Evolutionary conservation across 106 monocot genomes (phyloP).

Genomic region (Ottelia alismoides): DNA sequence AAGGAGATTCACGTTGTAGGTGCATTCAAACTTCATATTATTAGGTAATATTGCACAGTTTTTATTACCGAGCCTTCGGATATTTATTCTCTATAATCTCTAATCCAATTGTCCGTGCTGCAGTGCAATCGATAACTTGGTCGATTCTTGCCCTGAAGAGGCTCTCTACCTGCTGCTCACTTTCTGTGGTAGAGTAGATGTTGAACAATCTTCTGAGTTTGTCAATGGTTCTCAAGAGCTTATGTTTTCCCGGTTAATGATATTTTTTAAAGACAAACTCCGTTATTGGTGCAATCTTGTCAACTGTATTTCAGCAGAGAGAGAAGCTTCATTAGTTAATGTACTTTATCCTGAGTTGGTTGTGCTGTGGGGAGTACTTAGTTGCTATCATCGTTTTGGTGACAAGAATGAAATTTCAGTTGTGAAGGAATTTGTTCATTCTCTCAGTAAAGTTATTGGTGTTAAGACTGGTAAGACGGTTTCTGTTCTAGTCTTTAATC

Average conservation of each 20-base stretch:
- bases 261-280: conserved; percentile 40
- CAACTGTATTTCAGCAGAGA: conserved; percentile 1
- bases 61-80: too few species aligned
- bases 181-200: conserved; percentile 30
- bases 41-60: conserved; percentile 32
- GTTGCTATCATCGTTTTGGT: conserved; percentile 42
- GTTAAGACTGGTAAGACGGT: conserved; percentile 44
- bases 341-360: conserved; percentile 27
- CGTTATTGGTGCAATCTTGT: conserved; percentile 38
- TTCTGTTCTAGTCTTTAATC: too few species aligned
- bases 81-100: too few species aligned
- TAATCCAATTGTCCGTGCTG: conserved; percentile 3
- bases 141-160: conserved; percentile 45
- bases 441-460: conserved; percentile 31
- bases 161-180: conserved; percentile 32
- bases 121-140: conserved; percentile 55
- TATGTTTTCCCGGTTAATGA: conserved; percentile 18
- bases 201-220: conserved; percentile 10
- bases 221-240: conserved; percentile 16
- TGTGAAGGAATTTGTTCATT: conserved; percentile 26
- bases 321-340: conserved; percentile 5
- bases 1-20: conserved; percentile 37
- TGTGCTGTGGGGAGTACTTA: conserved; percentile 66
- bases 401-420: conserved; percentile 4
- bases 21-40: conserved; percentile 36